Base-by-base conservation (phyloP, 1,139 yeast species). In the Zygosaccharomyces pseudobailii region DNA sequence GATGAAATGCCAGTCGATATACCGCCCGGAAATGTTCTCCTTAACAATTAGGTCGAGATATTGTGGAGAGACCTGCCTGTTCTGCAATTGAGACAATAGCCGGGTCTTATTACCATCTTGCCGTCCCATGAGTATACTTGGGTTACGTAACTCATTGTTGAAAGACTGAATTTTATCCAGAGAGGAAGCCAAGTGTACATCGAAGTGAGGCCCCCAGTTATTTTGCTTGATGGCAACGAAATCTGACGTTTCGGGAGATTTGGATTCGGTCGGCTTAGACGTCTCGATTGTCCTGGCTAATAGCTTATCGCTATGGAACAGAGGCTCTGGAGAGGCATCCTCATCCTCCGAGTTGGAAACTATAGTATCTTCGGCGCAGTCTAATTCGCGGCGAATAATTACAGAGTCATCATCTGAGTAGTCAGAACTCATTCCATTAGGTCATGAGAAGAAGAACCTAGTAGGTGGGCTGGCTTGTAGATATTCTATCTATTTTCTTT, bases 1-100 rank as follows among this genome's bases (percentile, higher is more conserved):
- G 17, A 63, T 47, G 36, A 61, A 62, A 51, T 55, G 56, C 67
- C 67, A 63, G 45, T 63, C 67, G 27, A 47, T 40, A 45, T 46
- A 57, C 32, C 49, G 53, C 23, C 45, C 48, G 8, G 62, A 53
- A 9, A 57, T 46, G 1, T 45, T 43, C 38, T 59, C 61, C 24
- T 44, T 46, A 6, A 42, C 27, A 23, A 58, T 38, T 25, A 50
- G 17, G 34, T 55, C 55, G n/a, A 50, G 23, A 25, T 45, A 43
- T 1, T 48, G 43, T 4, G 40, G 22, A 8, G 40, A 36, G 2
- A 46, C 48, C 8, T 47, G 25, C 5, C 21, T 36, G n/a, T 20
- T 35, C 21, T 41, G 43, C n/a, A 43, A 43, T n/a, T 33, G 36
- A 9, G 37, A 40, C 25, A 33, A 35, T n/a, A 41, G 8, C 23